Percentiles rank a stretch among this genome's conserved stretches.
These are phyloP conservation scores for Phytophthora capsici DNA, from an alignment of 352 stramenopile genomes.

Conservation along the genomic window DNA sequence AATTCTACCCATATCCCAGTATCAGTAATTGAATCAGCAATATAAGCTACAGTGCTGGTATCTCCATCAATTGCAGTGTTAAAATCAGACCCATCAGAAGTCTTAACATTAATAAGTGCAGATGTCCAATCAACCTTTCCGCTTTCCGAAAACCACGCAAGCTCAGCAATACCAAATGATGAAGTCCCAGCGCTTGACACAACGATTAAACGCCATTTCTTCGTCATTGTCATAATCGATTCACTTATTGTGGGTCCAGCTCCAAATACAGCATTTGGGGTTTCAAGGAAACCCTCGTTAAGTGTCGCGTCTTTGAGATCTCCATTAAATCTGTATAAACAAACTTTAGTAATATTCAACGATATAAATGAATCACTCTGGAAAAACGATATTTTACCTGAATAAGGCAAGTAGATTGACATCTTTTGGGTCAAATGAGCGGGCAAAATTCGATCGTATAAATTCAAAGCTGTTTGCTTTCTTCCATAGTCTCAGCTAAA, in stretches of 20 bases:
- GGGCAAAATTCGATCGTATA: constrained; percentile 19
- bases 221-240: constrained; percentile 3
- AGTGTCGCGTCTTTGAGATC: constrained; percentile 17
- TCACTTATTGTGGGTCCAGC: constrained; percentile 17
- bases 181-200: constrained; percentile 19
- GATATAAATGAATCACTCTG: too few species aligned
- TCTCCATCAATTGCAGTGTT: constrained; percentile 31
- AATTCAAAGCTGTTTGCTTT: constrained; percentile 1
- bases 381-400: constrained; percentile 20
- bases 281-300: background rate
- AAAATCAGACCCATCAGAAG: constrained; percentile 32
- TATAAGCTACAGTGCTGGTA: constrained; percentile 26
- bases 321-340: constrained; percentile 19
- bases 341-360: background rate
- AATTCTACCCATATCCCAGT: constrained; percentile 39
- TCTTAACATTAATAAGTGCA: background rate
- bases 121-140: constrained; percentile 24
- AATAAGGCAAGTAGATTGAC: constrained; percentile 20
- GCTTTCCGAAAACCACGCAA: constrained; percentile 38
- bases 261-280: background rate
- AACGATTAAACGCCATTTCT: constrained; percentile 31
- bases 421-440: constrained; percentile 3
- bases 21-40: constrained; percentile 9
- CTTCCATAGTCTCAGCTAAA: constrained; percentile 29
- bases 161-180: constrained; percentile 35